Evolutionary conservation across 2,329 filamentous ascomycete genomes (phyloP).

Genomic region (Penicillium sp.): DNA sequence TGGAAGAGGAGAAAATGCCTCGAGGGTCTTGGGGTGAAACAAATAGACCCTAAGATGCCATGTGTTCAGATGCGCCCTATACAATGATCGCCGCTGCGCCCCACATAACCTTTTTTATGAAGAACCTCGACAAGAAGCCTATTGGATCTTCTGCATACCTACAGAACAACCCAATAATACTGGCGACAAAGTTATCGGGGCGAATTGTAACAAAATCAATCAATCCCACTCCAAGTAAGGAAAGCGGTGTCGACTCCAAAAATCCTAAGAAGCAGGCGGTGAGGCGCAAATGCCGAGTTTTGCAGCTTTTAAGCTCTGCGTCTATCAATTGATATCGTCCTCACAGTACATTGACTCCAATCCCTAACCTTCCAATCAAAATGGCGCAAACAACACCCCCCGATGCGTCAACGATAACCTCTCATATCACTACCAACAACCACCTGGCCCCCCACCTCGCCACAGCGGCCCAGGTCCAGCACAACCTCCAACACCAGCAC

Average conservation of each 20-base stretch:
- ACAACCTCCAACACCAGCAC: slow-evolving; percentile 67
- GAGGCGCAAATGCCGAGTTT: slow-evolving; percentile 1
- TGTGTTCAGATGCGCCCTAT: slow-evolving; percentile 38
- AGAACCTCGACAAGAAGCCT: slow-evolving; percentile 1
- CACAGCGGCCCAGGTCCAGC: slow-evolving; percentile 60
- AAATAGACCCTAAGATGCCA: slow-evolving; percentile 33
- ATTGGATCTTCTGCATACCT: not conserved
- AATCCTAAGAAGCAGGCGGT: slow-evolving; percentile 10
- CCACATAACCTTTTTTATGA: slow-evolving; percentile 15
- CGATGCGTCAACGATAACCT: slow-evolving; percentile 42
- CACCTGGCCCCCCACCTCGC: slow-evolving; percentile 36
- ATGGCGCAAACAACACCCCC: slow-evolving; percentile 19
- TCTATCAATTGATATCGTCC: not conserved
- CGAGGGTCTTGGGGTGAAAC: slow-evolving; percentile 1
- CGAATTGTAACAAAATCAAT: not conserved
- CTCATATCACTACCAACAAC: slow-evolving; percentile 37
- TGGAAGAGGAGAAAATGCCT: not conserved
- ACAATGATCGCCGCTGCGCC: slow-evolving; percentile 19
- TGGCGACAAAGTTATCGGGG: not conserved
- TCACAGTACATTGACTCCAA: not conserved
- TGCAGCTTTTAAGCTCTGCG: not conserved
- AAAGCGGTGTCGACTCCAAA: slow-evolving; percentile 11
- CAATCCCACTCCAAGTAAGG: slow-evolving; percentile 1
- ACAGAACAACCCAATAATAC: not conserved
- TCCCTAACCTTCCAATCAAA: not conserved